phyloP scores from a whole-genome alignment of 1,284 basidiomycete genomes.

The Ganoderma multipileum region DNA sequence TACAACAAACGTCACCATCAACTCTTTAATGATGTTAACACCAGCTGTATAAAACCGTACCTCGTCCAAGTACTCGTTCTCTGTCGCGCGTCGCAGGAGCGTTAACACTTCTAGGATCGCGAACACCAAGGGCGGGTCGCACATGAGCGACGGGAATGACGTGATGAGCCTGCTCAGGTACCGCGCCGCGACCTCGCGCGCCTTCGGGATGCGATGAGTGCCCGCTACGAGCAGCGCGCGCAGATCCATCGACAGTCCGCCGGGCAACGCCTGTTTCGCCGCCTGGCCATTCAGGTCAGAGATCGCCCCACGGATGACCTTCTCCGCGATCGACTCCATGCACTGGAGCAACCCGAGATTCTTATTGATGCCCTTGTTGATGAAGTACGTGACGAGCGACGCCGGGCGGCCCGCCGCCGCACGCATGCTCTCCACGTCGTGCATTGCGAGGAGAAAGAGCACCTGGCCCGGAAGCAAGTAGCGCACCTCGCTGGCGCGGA shows the following conservation, averaged over 20 bases:
- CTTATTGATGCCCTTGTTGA: slow-evolving; percentile 86
- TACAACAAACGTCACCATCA: slow-evolving; percentile 39
- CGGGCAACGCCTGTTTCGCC: slow-evolving; percentile 81
- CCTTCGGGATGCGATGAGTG: slow-evolving; percentile 85
- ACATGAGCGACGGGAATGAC: slow-evolving; percentile 96
- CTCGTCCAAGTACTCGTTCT: slow-evolving; percentile 93
- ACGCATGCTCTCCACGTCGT: slow-evolving; percentile 90
- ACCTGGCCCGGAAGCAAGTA: slow-evolving; percentile 85
- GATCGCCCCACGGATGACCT: slow-evolving; percentile 82
- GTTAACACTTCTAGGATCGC: slow-evolving; percentile 93
- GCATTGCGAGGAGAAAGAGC: slow-evolving; percentile 88
- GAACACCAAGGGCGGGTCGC: slow-evolving; percentile 87
- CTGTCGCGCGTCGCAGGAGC: slow-evolving; percentile 85
- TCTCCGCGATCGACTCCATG: slow-evolving; percentile 89
- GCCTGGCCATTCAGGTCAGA: slow-evolving; percentile 76
- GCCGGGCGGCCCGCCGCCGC: slow-evolving; percentile 84
- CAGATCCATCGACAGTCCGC: slow-evolving; percentile 78
- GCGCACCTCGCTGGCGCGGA: slow-evolving; percentile 77
- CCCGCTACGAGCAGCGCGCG: slow-evolving; percentile 79
- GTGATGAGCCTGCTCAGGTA: slow-evolving; percentile 88
- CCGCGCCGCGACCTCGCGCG: slow-evolving; percentile 82
- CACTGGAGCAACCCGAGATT: slow-evolving; percentile 71
- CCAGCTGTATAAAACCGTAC: slow-evolving; percentile 47
- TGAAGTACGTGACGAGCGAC: slow-evolving; percentile 88
- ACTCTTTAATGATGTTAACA: no score